phyloP scores from a whole-genome alignment of 192 early-diverging fungal genomes.

The Spinellus fusiger region DNA sequence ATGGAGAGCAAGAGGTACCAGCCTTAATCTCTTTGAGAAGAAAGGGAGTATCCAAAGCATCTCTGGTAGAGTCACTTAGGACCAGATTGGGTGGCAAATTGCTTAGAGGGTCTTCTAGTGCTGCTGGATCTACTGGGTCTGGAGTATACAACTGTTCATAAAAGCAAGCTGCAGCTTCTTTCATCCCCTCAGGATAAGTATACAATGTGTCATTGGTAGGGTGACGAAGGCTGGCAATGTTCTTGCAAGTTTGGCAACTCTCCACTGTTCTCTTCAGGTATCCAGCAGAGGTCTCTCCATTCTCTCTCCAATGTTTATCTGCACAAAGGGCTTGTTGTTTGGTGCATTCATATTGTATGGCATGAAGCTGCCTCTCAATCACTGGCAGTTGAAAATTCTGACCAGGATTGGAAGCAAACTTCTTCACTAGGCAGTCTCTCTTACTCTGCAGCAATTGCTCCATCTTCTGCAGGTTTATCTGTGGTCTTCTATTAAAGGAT shows the following conservation, averaged over 20 bases:
- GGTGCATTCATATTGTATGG: background rate
- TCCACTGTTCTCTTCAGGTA: slow-evolving; percentile 2
- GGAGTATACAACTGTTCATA: slow-evolving; percentile 6
- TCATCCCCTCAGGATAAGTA: background rate
- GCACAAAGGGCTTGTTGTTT: background rate
- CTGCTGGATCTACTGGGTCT: background rate
- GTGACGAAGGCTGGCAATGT: background rate
- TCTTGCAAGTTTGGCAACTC: background rate
- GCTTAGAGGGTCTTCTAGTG: background rate
- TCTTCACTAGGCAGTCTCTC: background rate
- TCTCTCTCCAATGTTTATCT: slow-evolving; percentile 8
- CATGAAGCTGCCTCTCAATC: background rate
- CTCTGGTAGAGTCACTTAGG: background rate
- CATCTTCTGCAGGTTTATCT: no score
- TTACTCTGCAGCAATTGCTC: background rate
- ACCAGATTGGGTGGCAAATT: background rate
- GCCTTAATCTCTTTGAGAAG: background rate
- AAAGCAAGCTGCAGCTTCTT: background rate
- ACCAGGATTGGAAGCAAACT: background rate
- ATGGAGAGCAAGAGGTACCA: background rate
- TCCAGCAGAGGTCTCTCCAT: slow-evolving; percentile 3
- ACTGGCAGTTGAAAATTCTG: background rate
- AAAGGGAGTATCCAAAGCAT: background rate
- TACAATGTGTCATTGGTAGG: background rate
- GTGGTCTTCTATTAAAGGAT: background rate